Evolutionary conservation across 2,329 filamentous ascomycete species (phyloP).

Genomic region (Xylariaceae sp.): DNA sequence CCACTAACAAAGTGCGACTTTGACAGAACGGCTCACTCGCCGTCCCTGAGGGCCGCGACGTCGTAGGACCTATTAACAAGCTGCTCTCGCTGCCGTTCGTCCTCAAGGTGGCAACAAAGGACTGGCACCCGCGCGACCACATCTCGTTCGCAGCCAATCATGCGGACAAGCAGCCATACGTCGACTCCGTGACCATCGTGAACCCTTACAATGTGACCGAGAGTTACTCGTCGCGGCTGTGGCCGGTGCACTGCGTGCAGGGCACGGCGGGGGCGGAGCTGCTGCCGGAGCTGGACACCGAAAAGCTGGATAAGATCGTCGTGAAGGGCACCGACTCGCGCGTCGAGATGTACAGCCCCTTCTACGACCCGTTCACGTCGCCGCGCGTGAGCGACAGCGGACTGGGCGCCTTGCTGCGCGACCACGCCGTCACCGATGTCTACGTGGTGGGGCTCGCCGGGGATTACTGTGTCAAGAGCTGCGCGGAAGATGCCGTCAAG

Average conservation of each 20-base stretch:
- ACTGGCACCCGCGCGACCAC: slow-evolving; percentile 85
- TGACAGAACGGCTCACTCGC: slow-evolving; percentile 81
- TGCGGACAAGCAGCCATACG: slow-evolving; percentile 69
- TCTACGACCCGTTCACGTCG: slow-evolving; percentile 77
- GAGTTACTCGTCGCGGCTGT: slow-evolving; percentile 73
- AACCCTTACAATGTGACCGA: slow-evolving; percentile 71
- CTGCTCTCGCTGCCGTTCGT: slow-evolving; percentile 76
- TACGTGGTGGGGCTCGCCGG: slow-evolving; percentile 86
- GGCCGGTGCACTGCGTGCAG: slow-evolving; percentile 91
- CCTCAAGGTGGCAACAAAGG: slow-evolving; percentile 83
- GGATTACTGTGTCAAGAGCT: slow-evolving; percentile 87
- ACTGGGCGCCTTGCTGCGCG: slow-evolving; percentile 64
- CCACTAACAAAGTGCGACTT: slow-evolving; percentile 26
- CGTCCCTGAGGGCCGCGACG: slow-evolving; percentile 74
- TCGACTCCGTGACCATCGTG: slow-evolving; percentile 66
- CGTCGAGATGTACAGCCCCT: slow-evolving; percentile 95
- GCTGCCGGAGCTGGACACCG: slow-evolving; percentile 71
- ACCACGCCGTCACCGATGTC: slow-evolving; percentile 72
- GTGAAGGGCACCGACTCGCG: slow-evolving; percentile 77
- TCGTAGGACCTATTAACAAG: slow-evolving; percentile 74
- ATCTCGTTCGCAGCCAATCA: slow-evolving; percentile 91
- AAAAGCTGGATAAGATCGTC: slow-evolving; percentile 68
- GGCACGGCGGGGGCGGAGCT: slow-evolving; percentile 74
- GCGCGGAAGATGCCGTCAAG: slow-evolving; percentile 76
- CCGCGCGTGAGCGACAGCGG: slow-evolving; percentile 68